Conservation (phyloP, 2,329 filamentous ascomycete species). For the Ceratocystis albifundus region DNA sequence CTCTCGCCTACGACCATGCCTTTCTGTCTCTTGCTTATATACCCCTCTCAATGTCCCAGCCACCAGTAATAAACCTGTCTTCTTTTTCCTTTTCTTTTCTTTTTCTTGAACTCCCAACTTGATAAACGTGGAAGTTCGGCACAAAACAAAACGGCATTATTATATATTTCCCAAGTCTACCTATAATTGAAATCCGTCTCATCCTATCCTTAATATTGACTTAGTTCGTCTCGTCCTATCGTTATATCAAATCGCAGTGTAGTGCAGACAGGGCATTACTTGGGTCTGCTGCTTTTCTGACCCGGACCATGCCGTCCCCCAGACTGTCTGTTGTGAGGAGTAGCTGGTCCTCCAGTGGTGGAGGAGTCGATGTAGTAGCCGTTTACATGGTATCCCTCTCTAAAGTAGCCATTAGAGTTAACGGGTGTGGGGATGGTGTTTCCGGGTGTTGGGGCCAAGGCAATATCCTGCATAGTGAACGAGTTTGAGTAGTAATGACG, state of each 20-base stretch:
- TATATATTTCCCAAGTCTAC: background rate
- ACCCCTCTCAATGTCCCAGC: background rate
- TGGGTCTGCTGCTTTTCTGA: no score
- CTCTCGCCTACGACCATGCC: background rate
- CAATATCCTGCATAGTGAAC: background rate
- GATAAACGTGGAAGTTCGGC: no score
- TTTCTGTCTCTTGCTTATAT: constrained; percentile 13
- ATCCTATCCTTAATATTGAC: background rate
- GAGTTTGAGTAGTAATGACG: background rate
- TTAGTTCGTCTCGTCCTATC: background rate
- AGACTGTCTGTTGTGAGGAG: background rate
- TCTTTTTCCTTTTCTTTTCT: no score
- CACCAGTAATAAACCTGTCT: background rate
- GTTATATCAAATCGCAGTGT: background rate
- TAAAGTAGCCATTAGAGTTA: background rate
- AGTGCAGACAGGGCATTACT: background rate
- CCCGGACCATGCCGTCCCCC: background rate
- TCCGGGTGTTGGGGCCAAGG: background rate
- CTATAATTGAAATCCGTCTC: background rate
- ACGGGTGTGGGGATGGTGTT: constrained; percentile 11
- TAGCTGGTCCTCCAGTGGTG: background rate
- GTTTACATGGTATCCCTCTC: background rate
- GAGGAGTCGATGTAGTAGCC: constrained; percentile 6
- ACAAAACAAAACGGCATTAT: background rate
- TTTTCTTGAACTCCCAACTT: no score